These are phyloP conservation scores for Hanseniaspora taiwanica DNA, from an alignment of 805 yeast species.

Conservation along the genomic window DNA sequence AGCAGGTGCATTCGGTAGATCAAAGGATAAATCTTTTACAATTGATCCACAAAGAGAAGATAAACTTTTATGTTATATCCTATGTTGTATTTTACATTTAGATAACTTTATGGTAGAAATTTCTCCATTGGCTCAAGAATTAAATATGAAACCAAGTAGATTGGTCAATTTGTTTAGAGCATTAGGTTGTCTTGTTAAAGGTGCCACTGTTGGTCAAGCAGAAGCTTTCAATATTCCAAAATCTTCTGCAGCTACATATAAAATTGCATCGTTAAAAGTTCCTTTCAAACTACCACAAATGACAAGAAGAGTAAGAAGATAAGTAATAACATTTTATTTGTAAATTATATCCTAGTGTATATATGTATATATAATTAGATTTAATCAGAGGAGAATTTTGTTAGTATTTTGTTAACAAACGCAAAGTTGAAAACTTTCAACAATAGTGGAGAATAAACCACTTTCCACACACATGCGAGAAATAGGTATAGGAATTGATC, in stretches of 20 bases:
- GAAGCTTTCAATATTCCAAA: conserved; percentile 59
- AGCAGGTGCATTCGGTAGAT: conserved; percentile 53
- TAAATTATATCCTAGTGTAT: no score
- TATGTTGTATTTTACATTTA: conserved; percentile 61
- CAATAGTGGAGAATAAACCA: no score
- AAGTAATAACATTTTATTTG: no score
- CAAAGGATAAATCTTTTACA: conserved; percentile 62
- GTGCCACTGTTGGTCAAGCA: conserved; percentile 60
- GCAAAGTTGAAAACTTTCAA: no score
- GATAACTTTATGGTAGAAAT: conserved; percentile 65
- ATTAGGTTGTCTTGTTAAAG: conserved; percentile 68
- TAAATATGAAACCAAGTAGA: conserved; percentile 66
- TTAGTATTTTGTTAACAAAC: no score
- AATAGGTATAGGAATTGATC: conserved; percentile 32
- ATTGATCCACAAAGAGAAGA: conserved; percentile 86
- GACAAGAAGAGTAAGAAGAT: conserved; percentile 42
- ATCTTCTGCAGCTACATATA: conserved; percentile 46
- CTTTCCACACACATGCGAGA: background rate
- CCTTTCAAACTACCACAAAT: conserved; percentile 85
- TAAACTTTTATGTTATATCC: conserved; percentile 65
- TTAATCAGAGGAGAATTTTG: no score
- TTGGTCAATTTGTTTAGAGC: conserved; percentile 58
- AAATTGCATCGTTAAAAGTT: conserved; percentile 71
- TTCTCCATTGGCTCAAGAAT: conserved; percentile 72
- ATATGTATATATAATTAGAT: no score